Percentiles rank a stretch among this genome's conserved stretches.
These are phyloP conservation scores for Epichloe coenophiala DNA, from an alignment of 2,329 filamentous ascomycete genomes.

Conservation along the genomic window DNA sequence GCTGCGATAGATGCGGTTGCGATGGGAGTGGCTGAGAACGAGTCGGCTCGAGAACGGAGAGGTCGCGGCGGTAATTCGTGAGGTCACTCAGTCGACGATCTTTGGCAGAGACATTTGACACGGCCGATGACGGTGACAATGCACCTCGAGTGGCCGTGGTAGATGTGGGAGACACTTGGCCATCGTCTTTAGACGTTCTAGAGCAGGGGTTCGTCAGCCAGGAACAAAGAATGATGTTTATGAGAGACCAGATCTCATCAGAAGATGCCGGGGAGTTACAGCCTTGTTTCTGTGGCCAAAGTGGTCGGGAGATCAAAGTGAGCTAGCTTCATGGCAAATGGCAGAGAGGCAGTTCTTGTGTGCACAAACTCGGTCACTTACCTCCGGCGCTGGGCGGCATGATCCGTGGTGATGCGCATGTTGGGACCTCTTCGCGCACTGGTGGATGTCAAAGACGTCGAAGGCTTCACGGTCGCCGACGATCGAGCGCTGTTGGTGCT, in stretches of 20 bases:
- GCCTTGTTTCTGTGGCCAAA: not conserved
- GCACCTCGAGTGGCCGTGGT: constrained; percentile 29
- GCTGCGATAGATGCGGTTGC: constrained; percentile 42
- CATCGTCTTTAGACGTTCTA: constrained; percentile 21
- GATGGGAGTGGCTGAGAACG: constrained; percentile 30
- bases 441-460: constrained; percentile 18
- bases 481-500: constrained; percentile 55
- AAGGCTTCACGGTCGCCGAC: constrained; percentile 47
- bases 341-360: not conserved
- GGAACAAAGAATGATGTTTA: not conserved
- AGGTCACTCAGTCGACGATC: constrained; percentile 48
- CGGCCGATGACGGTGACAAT: constrained; percentile 32
- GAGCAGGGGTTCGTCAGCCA: constrained; percentile 1
- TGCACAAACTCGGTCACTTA: constrained; percentile 14
- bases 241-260: not conserved
- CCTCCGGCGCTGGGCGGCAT: constrained; percentile 26
- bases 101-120: constrained; percentile 28
- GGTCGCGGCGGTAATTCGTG: constrained; percentile 57
- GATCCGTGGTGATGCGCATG: constrained; percentile 26
- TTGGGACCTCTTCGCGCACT: constrained; percentile 11
- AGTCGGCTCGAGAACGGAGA: constrained; percentile 52
- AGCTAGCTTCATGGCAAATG: not conserved
- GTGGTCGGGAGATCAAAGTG: not conserved
- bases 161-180: constrained; percentile 37
- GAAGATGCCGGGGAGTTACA: not conserved